Conservation (phyloP, 495 filamentous ascomycete genomes). For the Neurospora sp. region DNA sequence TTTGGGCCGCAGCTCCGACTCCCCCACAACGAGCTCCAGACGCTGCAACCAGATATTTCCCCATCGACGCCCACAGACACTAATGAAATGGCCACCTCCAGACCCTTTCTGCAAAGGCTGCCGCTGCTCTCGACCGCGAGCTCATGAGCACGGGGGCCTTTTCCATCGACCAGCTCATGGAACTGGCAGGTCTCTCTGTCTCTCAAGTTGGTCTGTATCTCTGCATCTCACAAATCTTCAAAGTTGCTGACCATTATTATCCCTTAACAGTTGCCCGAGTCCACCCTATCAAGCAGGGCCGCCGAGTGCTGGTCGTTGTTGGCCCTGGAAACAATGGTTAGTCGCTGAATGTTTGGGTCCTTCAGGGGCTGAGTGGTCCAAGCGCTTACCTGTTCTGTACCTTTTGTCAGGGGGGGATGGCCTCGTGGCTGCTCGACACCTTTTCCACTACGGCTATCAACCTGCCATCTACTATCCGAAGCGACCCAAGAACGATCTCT, state of each 20-base stretch:
- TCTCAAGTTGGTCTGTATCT: constrained; percentile 67
- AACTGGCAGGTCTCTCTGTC: constrained; percentile 85
- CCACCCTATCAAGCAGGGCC: constrained; percentile 64
- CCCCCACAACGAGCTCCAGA: too few species aligned
- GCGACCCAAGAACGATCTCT: constrained; percentile 78
- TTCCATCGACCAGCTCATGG: constrained; percentile 95
- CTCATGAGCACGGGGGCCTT: constrained; percentile 90
- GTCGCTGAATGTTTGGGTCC: constrained; percentile 10
- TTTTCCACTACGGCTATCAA: constrained; percentile 87
- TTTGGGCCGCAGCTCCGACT: background rate
- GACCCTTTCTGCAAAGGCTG: constrained; percentile 82
- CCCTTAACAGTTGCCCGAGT: constrained; percentile 34
- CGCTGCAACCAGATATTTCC: background rate
- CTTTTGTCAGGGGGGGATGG: constrained; percentile 67
- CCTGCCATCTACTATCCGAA: constrained; percentile 93
- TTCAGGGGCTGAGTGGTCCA: constrained; percentile 4
- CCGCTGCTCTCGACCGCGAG: constrained; percentile 80
- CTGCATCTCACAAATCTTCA: background rate
- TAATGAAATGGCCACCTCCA: constrained; percentile 25
- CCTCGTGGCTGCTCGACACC: constrained; percentile 86
- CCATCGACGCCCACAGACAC: background rate
- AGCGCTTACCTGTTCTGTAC: constrained; percentile 15
- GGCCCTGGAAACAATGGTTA: constrained; percentile 92
- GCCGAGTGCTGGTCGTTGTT: constrained; percentile 73
- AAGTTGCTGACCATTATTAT: constrained; percentile 1